Base-by-base conservation (phyloP, 768 basidiomycete species). In the Kwoniella dejecticola region DNA sequence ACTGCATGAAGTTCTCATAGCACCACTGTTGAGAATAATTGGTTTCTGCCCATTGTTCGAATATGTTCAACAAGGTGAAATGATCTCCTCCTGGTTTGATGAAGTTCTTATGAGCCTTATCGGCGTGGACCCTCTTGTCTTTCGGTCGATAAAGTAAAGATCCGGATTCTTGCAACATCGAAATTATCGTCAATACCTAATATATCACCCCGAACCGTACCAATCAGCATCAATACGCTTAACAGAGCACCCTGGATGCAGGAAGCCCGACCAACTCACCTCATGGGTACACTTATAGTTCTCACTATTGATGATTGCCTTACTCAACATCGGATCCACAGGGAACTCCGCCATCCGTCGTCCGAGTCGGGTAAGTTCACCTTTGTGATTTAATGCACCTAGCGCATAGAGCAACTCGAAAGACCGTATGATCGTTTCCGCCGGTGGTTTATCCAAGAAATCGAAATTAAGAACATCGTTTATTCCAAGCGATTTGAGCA, bases 31-130 rank as follows among this genome's bases (percentile, higher is more conserved):
- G 91, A 21, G 91, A 94, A 76, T 93, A 98, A 72, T 92, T 92
- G 23, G 94, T 91, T 65, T 99, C 96, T 19, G 90, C 90, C 96
- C 96, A 99, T 74, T 97, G 94, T 77, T 97, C 94, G 89, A 93
- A 98, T 12, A 98, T 91, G 76, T 98, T 98, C 26, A 99, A 83
- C 23, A 99, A 80, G 5, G 95, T 98, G 76, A 98, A 99, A 80
- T 98, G 96, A 72, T 99, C 96, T 23, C 96, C 96, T 27, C 96
- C 95, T 0, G 90, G 83, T 49, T 91, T 91, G 60, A 94, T 87
- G 76, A 99, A 99, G 77, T 97, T 98, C 79, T 95, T 90, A 58
- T 95, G 86, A 3, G 96, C 96, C 81, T 97, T 93, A 72, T 99
- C 95, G 13, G 96, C 96, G 72, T 98, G 91, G 50, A 93, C 80